Evolutionary conservation across 2,329 filamentous ascomycete species (phyloP).

Genomic region (Calonectria honghensis): DNA sequence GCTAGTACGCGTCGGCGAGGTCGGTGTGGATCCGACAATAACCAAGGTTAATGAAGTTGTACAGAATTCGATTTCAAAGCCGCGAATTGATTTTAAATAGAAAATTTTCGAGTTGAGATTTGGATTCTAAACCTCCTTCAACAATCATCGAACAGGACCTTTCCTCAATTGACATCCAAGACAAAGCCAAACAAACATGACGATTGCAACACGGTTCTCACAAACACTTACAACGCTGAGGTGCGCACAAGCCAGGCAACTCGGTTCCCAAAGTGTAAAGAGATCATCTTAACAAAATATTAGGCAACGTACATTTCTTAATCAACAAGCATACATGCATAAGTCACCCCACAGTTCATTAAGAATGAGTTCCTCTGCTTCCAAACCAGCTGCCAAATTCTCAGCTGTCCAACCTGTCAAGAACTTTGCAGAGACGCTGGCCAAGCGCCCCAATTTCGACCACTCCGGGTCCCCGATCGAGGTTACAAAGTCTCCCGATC

Average conservation of each 20-base stretch:
- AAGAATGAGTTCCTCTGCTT: constrained; percentile 44
- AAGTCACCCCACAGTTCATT: background rate
- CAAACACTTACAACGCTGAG: constrained; percentile 18
- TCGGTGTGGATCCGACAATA: constrained; percentile 15
- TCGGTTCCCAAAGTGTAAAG: background rate
- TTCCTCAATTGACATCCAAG: background rate
- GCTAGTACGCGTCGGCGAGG: constrained; percentile 12
- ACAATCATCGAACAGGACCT: too few relatives aligned
- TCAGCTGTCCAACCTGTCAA: constrained; percentile 50
- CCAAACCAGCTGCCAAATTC: constrained; percentile 44
- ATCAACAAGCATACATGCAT: background rate
- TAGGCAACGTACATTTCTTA: constrained; percentile 20
- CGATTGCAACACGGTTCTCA: background rate
- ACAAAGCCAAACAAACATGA: background rate
- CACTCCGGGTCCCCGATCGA: constrained; percentile 47
- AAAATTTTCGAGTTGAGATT: background rate
- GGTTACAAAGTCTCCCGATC: constrained; percentile 60
- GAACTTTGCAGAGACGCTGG: constrained; percentile 51
- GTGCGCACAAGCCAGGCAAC: background rate
- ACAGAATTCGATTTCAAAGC: background rate
- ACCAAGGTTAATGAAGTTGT: constrained; percentile 16
- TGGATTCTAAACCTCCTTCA: background rate
- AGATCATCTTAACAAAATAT: background rate
- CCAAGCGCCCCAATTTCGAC: constrained; percentile 53
- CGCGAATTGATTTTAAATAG: background rate